Evolutionary conservation across 306 rosid species (phyloP), one percentile per base, ranked within the genome.

Genomic region (Inga leiocalycina): DNA sequence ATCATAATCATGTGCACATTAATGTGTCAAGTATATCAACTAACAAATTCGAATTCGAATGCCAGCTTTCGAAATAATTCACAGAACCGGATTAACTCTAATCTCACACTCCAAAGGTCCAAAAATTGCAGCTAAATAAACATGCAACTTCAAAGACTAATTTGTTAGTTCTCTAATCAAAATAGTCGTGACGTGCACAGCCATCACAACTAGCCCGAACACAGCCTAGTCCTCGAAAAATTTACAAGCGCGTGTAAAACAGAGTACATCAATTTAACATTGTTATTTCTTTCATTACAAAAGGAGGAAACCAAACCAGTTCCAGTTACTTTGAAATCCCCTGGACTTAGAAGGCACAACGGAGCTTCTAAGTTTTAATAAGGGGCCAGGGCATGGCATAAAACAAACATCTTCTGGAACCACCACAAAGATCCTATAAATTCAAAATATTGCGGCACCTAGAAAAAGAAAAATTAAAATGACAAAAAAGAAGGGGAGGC

Each of bases 201-300:
- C 30, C 17, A 30, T 11, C 72, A 35, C 45, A 34, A 16, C 74
- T 16, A 17, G 15, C 22, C 56, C n/a, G 15, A 71, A 15, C 56
- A 22, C 35, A 22, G 75, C 76, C 49, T 12, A 24, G 48, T 37
- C 65, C 61, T 57, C 69, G 4, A 74, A 61, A 46, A 82, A 75
- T 67, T 45, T 82, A 64, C 65, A 75, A 45, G 74, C 74, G 78
- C 76, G 73, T 77, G 59, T 70, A 87, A 44, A 68, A 74, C 46
- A 62, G 41, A 56, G 65, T 71, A 65, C 73, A 79, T 62, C 43
- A 45, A 71, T 75, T 70, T 57, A 44, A 44, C 75, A 57, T 14
- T 7, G 77, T 22, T 80, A 65, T 84, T 84, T 84, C 77, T 84
- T 70, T 78, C 74, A 52, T 68, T 70, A 81, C 82, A 87, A 81